Evolutionary conservation across 192 early-diverging fungal genomes (phyloP).

Genomic region (Coemansia sp.): DNA sequence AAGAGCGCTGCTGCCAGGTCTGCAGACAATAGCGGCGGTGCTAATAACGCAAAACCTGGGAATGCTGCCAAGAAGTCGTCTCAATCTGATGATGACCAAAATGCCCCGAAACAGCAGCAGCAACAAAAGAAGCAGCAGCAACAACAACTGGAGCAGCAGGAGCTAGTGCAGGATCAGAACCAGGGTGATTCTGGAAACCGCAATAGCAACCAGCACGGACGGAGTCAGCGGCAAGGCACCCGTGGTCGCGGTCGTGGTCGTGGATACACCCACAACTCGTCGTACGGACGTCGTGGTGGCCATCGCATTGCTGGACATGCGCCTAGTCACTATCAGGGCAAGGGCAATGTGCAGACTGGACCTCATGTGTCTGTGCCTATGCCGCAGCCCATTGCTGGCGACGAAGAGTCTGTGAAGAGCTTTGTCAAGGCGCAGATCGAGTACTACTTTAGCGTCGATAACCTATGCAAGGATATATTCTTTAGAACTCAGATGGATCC

Average conservation of each 20-base stretch:
- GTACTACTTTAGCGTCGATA: constrained; percentile 97
- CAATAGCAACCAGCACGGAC: constrained; percentile 11
- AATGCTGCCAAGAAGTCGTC: constrained; percentile 15
- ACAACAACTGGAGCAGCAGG: not conserved
- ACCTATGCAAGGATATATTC: constrained; percentile 94
- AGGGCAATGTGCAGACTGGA: constrained; percentile 52
- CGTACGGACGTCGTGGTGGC: constrained; percentile 27
- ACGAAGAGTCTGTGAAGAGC: constrained; percentile 37
- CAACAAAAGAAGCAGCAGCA: constrained; percentile 7
- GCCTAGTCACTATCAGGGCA: constrained; percentile 51
- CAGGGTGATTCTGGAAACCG: constrained; percentile 9
- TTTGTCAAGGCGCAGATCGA: constrained; percentile 64
- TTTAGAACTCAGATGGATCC: constrained; percentile 91
- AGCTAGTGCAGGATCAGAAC: constrained; percentile 4
- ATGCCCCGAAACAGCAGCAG: constrained; percentile 7
- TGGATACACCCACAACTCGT: constrained; percentile 8
- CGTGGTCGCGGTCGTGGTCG: constrained; percentile 42
- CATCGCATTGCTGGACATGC: constrained; percentile 39
- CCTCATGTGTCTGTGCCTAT: constrained; percentile 27
- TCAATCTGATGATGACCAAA: constrained; percentile 12
- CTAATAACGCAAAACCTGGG: constrained; percentile 13
- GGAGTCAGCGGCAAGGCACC: constrained; percentile 20
- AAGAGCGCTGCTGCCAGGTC: constrained; percentile 5
- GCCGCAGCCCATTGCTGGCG: constrained; percentile 41
- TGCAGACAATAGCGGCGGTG: not conserved